These are phyloP conservation scores for Calonectria pseudoreteaudii DNA, from an alignment of 2,329 filamentous ascomycete species.

Conservation along the genomic window DNA sequence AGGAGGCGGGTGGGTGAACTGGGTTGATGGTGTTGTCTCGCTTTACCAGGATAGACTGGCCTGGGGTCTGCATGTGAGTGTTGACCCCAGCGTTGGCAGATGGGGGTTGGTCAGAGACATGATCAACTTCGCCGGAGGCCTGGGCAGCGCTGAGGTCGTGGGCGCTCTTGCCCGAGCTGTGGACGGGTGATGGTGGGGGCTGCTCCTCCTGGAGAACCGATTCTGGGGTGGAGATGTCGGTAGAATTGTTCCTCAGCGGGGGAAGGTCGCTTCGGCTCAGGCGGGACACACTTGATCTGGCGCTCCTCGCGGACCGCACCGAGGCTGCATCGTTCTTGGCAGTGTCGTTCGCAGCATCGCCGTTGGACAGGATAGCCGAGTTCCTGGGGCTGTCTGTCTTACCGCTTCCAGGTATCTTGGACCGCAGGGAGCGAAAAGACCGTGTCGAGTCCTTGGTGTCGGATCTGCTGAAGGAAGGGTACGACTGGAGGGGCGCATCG, in stretches of 20 bases:
- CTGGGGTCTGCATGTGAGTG: conserved; percentile 74
- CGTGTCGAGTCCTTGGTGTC: conserved; percentile 94
- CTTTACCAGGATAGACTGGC: conserved; percentile 90
- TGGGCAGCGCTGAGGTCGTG: conserved; percentile 85
- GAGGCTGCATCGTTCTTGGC: conserved; percentile 74
- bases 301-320: conserved; percentile 77
- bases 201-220: conserved; percentile 64
- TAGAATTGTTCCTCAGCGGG: conserved; percentile 54
- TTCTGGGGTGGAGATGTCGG: conserved; percentile 54
- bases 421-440: conserved; percentile 86
- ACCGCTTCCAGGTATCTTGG: conserved; percentile 83
- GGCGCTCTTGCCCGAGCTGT: conserved; percentile 78
- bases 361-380: conserved; percentile 75
- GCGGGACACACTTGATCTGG: conserved; percentile 61
- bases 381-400: conserved; percentile 85
- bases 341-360: conserved; percentile 70
- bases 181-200: conserved; percentile 87
- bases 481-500: conserved; percentile 75
- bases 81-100: conserved; percentile 71
- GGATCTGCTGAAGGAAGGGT: conserved; percentile 90
- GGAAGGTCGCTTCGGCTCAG: conserved; percentile 59
- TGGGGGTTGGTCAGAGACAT: conserved; percentile 91
- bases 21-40: conserved; percentile 79
- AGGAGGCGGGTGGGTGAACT: conserved; percentile 61
- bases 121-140: conserved; percentile 89